Percentiles rank a stretch among this genome's conserved stretches.
phyloP scores from a whole-genome alignment of 1,139 yeast species.

The Wickerhamiella pararugosa region DNA sequence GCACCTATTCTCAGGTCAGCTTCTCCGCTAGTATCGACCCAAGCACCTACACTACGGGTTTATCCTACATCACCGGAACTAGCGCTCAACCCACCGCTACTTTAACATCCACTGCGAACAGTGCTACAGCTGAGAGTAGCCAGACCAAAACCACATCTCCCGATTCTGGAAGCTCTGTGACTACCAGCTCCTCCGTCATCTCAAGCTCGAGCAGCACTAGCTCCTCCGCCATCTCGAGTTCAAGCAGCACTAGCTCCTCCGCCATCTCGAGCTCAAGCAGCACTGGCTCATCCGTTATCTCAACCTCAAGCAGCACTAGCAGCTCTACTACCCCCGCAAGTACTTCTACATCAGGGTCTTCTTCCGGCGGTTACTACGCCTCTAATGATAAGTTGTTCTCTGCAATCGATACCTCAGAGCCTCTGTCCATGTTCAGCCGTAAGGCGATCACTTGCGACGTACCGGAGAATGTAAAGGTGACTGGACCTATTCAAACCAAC shows the following conservation, averaged over 20 bases:
- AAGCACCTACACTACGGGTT: slow-evolving; percentile 15
- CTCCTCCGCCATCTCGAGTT: not conserved
- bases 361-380: slow-evolving; percentile 13
- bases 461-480: slow-evolving; percentile 35
- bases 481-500: slow-evolving; percentile 48
- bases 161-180: not conserved
- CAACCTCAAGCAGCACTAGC: slow-evolving; percentile 7
- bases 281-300: slow-evolving; percentile 7
- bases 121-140: not conserved
- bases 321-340: slow-evolving; percentile 9
- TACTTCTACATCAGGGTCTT: slow-evolving; percentile 9
- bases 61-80: slow-evolving; percentile 7
- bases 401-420: slow-evolving; percentile 35
- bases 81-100: not conserved
- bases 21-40: slow-evolving; percentile 18
- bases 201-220: slow-evolving; percentile 1
- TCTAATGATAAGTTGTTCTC: slow-evolving; percentile 32
- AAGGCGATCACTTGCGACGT: slow-evolving; percentile 33
- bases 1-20: slow-evolving; percentile 16
- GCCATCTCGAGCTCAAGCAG: slow-evolving; percentile 7
- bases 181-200: slow-evolving; percentile 7
- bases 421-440: slow-evolving; percentile 36
- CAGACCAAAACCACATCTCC: not conserved
- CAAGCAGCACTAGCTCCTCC: slow-evolving; percentile 4
- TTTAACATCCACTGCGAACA: not conserved